phyloP scores from a whole-genome alignment of 768 basidiomycete genomes.

The Phlegmacium glaucopus region DNA sequence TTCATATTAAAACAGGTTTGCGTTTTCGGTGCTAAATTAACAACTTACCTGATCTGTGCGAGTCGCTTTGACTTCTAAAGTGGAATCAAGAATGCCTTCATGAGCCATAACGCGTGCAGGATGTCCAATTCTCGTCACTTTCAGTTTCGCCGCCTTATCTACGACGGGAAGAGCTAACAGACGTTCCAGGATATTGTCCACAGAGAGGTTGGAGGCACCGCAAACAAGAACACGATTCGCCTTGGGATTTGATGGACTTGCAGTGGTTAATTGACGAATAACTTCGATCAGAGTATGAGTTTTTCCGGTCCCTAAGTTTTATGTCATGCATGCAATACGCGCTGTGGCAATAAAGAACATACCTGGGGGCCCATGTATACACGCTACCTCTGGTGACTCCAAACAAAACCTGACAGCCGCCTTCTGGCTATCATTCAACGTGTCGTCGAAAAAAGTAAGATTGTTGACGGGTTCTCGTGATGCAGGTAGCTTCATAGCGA shows the following conservation, averaged over 20 bases:
- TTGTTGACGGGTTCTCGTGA: constrained; percentile 30
- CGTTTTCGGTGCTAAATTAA: not conserved
- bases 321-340: not conserved
- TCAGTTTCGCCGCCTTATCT: constrained; percentile 49
- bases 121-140: constrained; percentile 88
- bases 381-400: constrained; percentile 76
- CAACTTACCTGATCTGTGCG: constrained; percentile 59
- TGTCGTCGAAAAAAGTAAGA: constrained; percentile 68
- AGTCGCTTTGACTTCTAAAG: constrained; percentile 69
- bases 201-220: constrained; percentile 91
- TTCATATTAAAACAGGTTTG: not conserved
- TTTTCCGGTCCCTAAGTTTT: constrained; percentile 78
- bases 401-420: constrained; percentile 83
- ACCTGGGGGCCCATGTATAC: constrained; percentile 98
- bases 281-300: constrained; percentile 95
- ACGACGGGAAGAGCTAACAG: constrained; percentile 58
- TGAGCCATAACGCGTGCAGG: constrained; percentile 87
- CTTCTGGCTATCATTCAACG: constrained; percentile 81
- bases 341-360: not conserved
- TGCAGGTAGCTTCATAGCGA: constrained; percentile 58
- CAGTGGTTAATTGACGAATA: constrained; percentile 73
- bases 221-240: constrained; percentile 76
- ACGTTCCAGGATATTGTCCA: constrained; percentile 93
- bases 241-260: constrained; percentile 43
- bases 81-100: constrained; percentile 62